Conservation (phyloP, 331 rosid genomes). For the Ulmus americana region DNA sequence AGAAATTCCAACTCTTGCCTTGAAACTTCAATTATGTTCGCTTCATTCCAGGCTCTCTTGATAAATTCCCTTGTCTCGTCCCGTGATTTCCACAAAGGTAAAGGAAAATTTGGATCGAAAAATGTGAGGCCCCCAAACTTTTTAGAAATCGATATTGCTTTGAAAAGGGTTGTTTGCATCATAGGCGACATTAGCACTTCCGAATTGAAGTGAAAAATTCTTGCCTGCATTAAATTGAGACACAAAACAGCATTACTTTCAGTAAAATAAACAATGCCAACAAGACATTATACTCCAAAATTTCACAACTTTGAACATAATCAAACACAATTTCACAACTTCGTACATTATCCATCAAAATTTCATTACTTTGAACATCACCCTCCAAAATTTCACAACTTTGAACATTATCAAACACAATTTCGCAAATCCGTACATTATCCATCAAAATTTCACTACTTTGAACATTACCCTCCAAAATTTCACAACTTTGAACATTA, state of each 20-base stretch:
- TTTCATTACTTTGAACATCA: too few species aligned
- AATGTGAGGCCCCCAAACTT: conserved; percentile 68
- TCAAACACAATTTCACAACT: too few species aligned
- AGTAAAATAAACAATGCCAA: background rate
- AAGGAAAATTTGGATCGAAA: conserved; percentile 63
- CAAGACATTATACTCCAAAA: too few species aligned
- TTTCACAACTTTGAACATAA: too few species aligned
- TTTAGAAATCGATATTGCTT: conserved; percentile 54
- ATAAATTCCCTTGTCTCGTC: conserved; percentile 59
- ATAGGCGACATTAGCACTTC: conserved; percentile 50
- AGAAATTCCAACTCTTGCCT: conserved; percentile 82
- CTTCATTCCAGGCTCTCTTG: conserved; percentile 67
- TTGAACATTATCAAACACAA: too few species aligned
- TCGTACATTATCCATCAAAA: too few species aligned
- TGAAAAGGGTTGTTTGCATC: conserved; percentile 55
- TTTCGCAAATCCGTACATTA: too few species aligned
- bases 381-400: too few species aligned
- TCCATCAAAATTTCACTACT: too few species aligned
- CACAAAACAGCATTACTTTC: background rate
- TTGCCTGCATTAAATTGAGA: conserved; percentile 51
- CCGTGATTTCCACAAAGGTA: conserved; percentile 74
- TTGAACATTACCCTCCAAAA: too few species aligned
- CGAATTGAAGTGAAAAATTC: conserved; percentile 75
- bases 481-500: too few species aligned
- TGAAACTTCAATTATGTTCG: conserved; percentile 71